A percentile compares a stretch with the other conserved stretches of the same genome.
phyloP scores from a whole-genome alignment of 2,329 filamentous ascomycete species.

The Fusarium oxysporum region DNA sequence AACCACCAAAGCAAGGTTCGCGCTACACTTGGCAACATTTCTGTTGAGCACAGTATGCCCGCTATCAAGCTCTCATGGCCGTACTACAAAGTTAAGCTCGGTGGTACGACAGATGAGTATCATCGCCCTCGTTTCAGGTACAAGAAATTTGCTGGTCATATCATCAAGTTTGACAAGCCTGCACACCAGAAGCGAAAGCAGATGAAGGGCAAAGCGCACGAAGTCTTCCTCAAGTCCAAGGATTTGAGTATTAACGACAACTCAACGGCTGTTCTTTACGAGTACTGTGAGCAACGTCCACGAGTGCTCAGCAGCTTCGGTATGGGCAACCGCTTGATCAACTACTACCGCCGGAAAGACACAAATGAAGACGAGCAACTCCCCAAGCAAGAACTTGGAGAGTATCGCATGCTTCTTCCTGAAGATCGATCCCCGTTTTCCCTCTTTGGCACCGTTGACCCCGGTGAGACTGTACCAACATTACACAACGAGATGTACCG shows the following conservation, averaged over 20 bases:
- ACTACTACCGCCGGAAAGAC: slow-evolving; percentile 91
- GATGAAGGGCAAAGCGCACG: slow-evolving; percentile 81
- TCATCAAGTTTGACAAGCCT: slow-evolving; percentile 79
- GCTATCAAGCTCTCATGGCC: slow-evolving; percentile 93
- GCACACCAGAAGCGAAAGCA: slow-evolving; percentile 82
- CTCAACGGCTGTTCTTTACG: slow-evolving; percentile 85
- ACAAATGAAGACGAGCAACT: slow-evolving; percentile 78
- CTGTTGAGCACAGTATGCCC: slow-evolving; percentile 94
- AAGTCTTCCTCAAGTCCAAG: slow-evolving; percentile 82
- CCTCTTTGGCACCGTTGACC: slow-evolving; percentile 91
- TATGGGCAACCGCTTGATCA: slow-evolving; percentile 96
- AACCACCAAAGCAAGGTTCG: slow-evolving; percentile 97
- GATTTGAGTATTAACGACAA: slow-evolving; percentile 91
- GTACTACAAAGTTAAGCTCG: slow-evolving; percentile 91
- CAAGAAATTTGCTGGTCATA: slow-evolving; percentile 72
- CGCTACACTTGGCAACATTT: slow-evolving; percentile 88
- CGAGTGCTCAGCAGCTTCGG: slow-evolving; percentile 94
- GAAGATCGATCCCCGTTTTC: slow-evolving; percentile 97
- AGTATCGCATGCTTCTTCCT: slow-evolving; percentile 86
- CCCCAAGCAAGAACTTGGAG: slow-evolving; percentile 86
- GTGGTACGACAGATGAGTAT: slow-evolving; percentile 80
- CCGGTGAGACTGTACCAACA: slow-evolving; percentile 89
- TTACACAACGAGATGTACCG: slow-evolving; percentile 96
- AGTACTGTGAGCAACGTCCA: slow-evolving; percentile 95
- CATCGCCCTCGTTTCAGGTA: slow-evolving; percentile 85